A percentile compares a stretch with the other conserved stretches of the same genome.
These are phyloP conservation scores for Nothophaeocryptopus gaeumannii DNA, from an alignment of 2,329 filamentous ascomycete genomes.

Conservation along the genomic window DNA sequence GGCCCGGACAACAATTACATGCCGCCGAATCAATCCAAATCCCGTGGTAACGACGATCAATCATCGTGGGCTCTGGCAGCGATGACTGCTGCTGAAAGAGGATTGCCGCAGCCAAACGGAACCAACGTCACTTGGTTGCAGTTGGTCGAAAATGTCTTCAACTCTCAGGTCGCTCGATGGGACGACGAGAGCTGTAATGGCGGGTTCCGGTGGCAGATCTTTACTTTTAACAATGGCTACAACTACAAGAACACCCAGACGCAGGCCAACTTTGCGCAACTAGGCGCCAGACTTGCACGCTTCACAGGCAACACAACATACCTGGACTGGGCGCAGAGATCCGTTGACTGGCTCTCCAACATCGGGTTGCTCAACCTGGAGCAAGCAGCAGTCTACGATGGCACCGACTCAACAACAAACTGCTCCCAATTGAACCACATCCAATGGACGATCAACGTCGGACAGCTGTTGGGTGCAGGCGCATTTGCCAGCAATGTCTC, in stretches of 20 bases:
- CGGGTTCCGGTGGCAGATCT: conserved; percentile 84
- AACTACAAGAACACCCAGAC: conserved; percentile 80
- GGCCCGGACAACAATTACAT: conserved; percentile 61
- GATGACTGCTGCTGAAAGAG: conserved; percentile 74
- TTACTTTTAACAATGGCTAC: conserved; percentile 70
- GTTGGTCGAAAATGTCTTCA: conserved; percentile 70
- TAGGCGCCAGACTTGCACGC: conserved; percentile 56
- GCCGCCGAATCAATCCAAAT: conserved; percentile 43
- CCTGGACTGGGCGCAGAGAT: conserved; percentile 62
- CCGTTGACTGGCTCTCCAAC: conserved; percentile 62
- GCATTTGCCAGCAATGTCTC: conserved; percentile 45
- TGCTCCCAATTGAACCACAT: conserved; percentile 51
- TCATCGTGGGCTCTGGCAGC: conserved; percentile 80
- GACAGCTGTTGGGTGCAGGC: conserved; percentile 64
- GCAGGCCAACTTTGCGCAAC: conserved; percentile 80
- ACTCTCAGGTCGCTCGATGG: conserved; percentile 70
- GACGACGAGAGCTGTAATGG: conserved; percentile 64
- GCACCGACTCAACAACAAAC: conserved; percentile 53
- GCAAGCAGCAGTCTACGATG: conserved; percentile 56
- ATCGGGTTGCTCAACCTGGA: conserved; percentile 56
- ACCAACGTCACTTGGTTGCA: conserved; percentile 58
- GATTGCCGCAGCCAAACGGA: conserved; percentile 55
- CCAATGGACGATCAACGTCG: conserved; percentile 65
- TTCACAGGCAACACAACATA: conserved; percentile 53
- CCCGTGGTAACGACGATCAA: conserved; percentile 53